Base-by-base conservation (phyloP, 2,329 filamentous ascomycete genomes). In the Tolypocladium tropicale region DNA sequence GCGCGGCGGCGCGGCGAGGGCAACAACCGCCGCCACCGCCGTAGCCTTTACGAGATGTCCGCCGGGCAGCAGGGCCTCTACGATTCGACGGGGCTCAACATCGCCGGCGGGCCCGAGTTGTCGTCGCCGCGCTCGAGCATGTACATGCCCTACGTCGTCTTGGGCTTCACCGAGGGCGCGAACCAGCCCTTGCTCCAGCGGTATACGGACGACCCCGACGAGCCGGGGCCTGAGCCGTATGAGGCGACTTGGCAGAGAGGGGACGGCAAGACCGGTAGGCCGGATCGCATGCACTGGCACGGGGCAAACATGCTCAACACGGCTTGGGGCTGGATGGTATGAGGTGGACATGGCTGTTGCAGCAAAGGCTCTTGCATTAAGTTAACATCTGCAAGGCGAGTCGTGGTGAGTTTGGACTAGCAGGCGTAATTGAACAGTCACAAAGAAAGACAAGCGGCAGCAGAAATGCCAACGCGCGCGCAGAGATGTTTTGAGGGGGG, bases 401-500 rank as follows among this genome's bases (percentile, higher is more conserved):
- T n/a, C n/a, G n/a, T n/a, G n/a, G n/a, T n/a, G 7, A 2, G n/a
- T n/a, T 32, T 25, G 16, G 30, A 11, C 9, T n/a, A n/a, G 43
- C n/a, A 16, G 30, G 36, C 50, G 33, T 12, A 6, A 37, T 32
- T 30, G 46, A 2, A 49, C n/a, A 23, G n/a, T n/a, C 36, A 37
- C 36, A 18, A n/a, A 16, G 3, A 32, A n/a, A 12, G 16, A 18
- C 25, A 49, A n/a, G 46, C 4, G 46, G 21, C 25, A 30, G 11
- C 14, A 23, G 5, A n/a, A 30, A 9, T 48, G 25, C 4, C n/a
- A 48, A 14, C 30, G 25, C 30, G 28, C 25, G n/a, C 39, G 25
- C 11, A 48, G 52, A 30, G 16, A n/a, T n/a, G n/a, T n/a, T 25
- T 67, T 77, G 79, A 82, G 79, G 74, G 78, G 79, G 76, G 80